Base-by-base conservation (phyloP, 1,139 yeast genomes). In the Groenewaldozyma sp. region DNA sequence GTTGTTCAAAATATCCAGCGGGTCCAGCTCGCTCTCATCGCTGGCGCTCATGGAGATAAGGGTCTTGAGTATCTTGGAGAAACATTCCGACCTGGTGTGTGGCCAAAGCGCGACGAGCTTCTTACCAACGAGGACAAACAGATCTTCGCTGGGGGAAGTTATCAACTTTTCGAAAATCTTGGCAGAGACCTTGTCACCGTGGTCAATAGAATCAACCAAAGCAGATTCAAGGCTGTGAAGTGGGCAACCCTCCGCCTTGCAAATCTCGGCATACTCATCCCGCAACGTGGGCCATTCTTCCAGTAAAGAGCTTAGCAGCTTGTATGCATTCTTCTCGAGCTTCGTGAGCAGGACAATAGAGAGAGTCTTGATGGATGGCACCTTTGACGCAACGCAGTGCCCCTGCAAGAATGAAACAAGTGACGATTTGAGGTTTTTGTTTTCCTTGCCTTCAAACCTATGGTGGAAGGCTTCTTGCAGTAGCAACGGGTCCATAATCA, bases 111-210 rank as follows among this genome's bases (percentile, higher is more conserved):
- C 51, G 17, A 68, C 58, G n/a, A 84, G 54, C 49, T 79, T 74
- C 17, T 65, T 55, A 35, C 77, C 70, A 4, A 78, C 73, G 4
- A 62, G 48, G 16, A 59, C 70, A n/a, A 76, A 70, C 24, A 79
- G 60, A 31, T 71, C 75, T 39, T 74, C 70, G 47, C 63, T 62
- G 9, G 75, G 64, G 24, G 32, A 40, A 39, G 71, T 70, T 37
- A 66, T 42, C 22, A 55, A 73, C 17, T 64, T 62, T 39, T 75
- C 69, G 32, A 86, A 55, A 63, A 87, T 82, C 31, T 73, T 72
- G 31, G 80, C 68, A 42, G 82, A 87, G 41, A 63, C 63, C 45
- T 73, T 73, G 44, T 78, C 87, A 44, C 71, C 73, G 9, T 71
- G 65, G 10, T 82, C 72, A 16, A 83, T 74, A 44, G 81, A 57